Conservation (phyloP, 2,329 filamentous ascomycete genomes). For the Zasmidium citrigriseum region DNA sequence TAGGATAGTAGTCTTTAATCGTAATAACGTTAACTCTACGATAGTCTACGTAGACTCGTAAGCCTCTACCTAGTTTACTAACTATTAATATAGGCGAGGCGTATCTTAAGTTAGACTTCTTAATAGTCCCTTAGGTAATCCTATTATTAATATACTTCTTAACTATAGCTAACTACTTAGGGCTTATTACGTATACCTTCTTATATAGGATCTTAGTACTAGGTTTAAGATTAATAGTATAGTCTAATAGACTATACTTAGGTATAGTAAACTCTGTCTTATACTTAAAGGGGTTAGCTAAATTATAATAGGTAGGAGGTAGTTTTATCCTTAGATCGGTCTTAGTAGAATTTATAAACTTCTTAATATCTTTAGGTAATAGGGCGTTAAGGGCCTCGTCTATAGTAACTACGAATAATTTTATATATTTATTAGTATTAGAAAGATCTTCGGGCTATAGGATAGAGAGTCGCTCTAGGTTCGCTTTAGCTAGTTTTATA, state of each 20-base stretch:
- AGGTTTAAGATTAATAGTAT: neutral
- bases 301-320: neutral
- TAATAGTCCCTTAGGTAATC: neutral
- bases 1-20: slow-evolving; percentile 4
- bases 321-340: neutral
- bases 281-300: neutral
- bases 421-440: too few species aligned
- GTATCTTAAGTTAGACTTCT: neutral
- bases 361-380: neutral
- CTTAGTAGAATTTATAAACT: neutral
- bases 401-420: too few species aligned
- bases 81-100: neutral
- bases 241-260: neutral
- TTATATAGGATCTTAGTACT: neutral
- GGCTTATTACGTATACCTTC: too few species aligned
- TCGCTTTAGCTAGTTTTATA: too few species aligned
- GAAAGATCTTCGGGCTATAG: too few species aligned
- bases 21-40: neutral
- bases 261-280: neutral
- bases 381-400: too few species aligned
- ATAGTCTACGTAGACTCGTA: slow-evolving; percentile 3
- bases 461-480: too few species aligned
- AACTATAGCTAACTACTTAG: neutral
- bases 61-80: neutral
- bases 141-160: slow-evolving; percentile 3